Evolutionary conservation across 495 filamentous ascomycete species (phyloP), one percentile per base, ranked within the genome.

Genomic region (Tuber magnatum): DNA sequence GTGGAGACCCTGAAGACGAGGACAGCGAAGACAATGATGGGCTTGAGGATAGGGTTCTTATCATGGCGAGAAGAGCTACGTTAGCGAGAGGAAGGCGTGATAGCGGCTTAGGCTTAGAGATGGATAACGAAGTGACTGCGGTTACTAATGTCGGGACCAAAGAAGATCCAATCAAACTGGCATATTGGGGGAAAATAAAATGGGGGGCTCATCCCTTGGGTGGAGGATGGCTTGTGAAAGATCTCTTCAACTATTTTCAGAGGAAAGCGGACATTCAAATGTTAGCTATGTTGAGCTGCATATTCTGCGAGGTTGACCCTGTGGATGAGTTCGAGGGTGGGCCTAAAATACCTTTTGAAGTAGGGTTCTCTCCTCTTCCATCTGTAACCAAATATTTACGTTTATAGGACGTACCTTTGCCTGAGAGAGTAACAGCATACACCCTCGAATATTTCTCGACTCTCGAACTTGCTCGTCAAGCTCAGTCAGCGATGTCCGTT

Each of bases 251-350:
- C 22, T 88, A 97, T 82, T 97, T 92, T 77, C 93, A 97, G 81
- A 87, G 85, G 51, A 85, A 90, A 42, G 93, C 90, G 3, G 93
- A 97, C 81, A 85, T 94, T 4, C 94, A 97, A 83, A 97, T 97
- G 94, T 86, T 97, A 28, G 94, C 93, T 46, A 97, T 97, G 94
- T 87, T 97, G 20, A 91, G 94, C 1, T 97, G 94, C 81, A 90
- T 97, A 68, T 91, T 97, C 73, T 89, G 89, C 71, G 92, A 96
- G 74, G 83, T 83, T 16, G 84, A 84, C 56, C 86, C 89, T 10
- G 82, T 83, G 0, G 81, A 85, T 7, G 84, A 87, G 70, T 85
- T 88, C 73, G 71, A 82, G 38, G 68, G 74, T n/a, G 71, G 71
- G 2, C 28, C 70, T 14, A 81, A 61, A 69, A 65, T 70, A 16